A percentile compares a stretch with the other conserved stretches of the same genome.
Conservation (phyloP, 371 early-diverging fungal genomes). For the Choanephora cucurbitarum region DNA sequence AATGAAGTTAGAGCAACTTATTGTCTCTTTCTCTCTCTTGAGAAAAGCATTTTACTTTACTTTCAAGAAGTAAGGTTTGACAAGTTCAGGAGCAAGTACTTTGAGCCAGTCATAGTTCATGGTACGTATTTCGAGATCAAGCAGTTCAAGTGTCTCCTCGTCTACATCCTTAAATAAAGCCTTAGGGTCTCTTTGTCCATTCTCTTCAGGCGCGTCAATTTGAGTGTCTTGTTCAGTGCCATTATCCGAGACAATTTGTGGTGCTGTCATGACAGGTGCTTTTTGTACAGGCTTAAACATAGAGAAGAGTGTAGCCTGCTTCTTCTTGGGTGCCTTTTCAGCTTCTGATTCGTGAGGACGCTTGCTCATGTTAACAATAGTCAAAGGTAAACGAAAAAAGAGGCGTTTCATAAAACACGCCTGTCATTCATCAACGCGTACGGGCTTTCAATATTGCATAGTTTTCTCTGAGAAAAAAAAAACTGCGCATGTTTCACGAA, state of each 20-base stretch:
- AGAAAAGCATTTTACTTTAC: constrained; percentile 49
- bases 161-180: constrained; percentile 26
- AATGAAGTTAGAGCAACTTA: too few relatives aligned
- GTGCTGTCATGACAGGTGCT: not conserved
- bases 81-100: constrained; percentile 68
- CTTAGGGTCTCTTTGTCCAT: constrained; percentile 13
- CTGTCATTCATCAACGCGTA: too few relatives aligned
- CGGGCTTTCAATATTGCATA: too few relatives aligned
- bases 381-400: too few relatives aligned
- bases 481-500: too few relatives aligned
- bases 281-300: constrained; percentile 39
- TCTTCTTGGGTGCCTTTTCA: constrained; percentile 10
- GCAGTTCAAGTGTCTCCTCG: constrained; percentile 50
- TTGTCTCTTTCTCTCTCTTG: not conserved
- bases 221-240: not conserved
- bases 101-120: constrained; percentile 80
- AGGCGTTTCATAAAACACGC: too few relatives aligned
- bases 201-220: not conserved
- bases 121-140: constrained; percentile 72
- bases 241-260: not conserved
- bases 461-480: too few relatives aligned
- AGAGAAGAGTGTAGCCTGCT: constrained; percentile 30
- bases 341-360: constrained; percentile 4
- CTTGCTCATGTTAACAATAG: not conserved
- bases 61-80: constrained; percentile 75